Base-by-base conservation (phyloP, 2,329 filamentous ascomycete species). In the Tolypocladium endophyticum region DNA sequence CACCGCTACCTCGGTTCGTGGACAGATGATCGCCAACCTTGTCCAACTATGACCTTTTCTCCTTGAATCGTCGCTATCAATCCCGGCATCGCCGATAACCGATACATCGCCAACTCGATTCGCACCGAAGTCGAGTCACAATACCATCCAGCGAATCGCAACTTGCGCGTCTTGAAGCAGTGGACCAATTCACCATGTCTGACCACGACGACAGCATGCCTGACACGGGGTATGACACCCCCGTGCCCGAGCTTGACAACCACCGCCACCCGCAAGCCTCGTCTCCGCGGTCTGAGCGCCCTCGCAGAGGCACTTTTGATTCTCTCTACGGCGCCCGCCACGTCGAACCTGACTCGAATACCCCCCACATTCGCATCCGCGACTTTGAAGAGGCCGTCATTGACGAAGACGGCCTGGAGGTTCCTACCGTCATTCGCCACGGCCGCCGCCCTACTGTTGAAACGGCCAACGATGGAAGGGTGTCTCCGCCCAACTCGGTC, bases 401-500 rank as follows among this genome's bases (percentile, higher is more conserved):
- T 45, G 74, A 76, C 58, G 90, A 96, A 65, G 92, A 96, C 58
- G 87, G 89, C 50, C 80, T 75, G 64, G 76, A 75, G 18, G 76
- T 72, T 8, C 79, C 80, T n/a, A 75, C 76, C 8, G 70, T 70
- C 23, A 65, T 69, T 38, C 72, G 75, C 8, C 79, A 76, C 43
- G 76, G 75, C 60, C 82, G 84, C 20, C 81, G 83, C 60, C 78
- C 81, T 60, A 82, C 82, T 57, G 76, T 87, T 58, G 81, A 80
- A 38, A 83, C 83, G 1, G 73, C 79, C 54, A 72, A 76, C 30
- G 81, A 83, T 28, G 84, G 83, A 55, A 83, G 90, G 59, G 78
- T 84, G 2, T 97, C 94, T 7, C 93, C 93, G 14, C 94, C 94
- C 9, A 99, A 97, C 73, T 99, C 94, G 0, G 92, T 99, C 57